A percentile compares a stretch with the other conserved stretches of the same genome.
Evolutionary conservation across 2,329 filamentous ascomycete genomes (phyloP).

Genomic region (Exserohilum turcica): DNA sequence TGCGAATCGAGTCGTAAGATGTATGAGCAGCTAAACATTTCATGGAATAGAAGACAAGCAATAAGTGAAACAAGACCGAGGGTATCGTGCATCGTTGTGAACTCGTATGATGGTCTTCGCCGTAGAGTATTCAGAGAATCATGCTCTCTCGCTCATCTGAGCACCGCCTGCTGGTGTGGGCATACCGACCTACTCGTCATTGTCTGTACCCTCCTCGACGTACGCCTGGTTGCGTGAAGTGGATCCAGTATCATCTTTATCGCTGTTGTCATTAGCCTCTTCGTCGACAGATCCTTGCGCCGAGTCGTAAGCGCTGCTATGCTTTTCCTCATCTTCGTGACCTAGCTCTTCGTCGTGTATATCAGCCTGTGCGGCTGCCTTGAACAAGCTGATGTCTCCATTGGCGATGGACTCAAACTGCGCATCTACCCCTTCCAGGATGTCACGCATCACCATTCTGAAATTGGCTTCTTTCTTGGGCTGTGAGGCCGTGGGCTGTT

Average conservation of each 20-base stretch:
- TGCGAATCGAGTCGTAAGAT: no score
- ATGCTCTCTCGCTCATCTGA: background rate
- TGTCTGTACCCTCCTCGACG: constrained; percentile 4
- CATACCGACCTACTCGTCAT: background rate
- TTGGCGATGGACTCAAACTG: constrained; percentile 31
- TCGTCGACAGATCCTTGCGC: background rate
- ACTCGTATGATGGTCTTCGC: no score
- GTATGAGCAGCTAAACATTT: no score
- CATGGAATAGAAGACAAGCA: background rate
- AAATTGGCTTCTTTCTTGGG: constrained; percentile 21
- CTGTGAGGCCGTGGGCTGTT: constrained; percentile 7
- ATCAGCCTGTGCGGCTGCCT: background rate
- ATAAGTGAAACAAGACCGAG: background rate
- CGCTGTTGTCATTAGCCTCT: background rate
- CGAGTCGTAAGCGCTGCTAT: background rate
- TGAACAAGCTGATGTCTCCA: constrained; percentile 15
- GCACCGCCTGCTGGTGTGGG: background rate
- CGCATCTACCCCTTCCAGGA: constrained; percentile 24
- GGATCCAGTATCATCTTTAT: background rate
- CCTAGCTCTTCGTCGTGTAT: background rate
- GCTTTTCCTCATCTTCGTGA: constrained; percentile 5
- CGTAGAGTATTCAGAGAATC: background rate
- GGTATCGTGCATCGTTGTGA: background rate
- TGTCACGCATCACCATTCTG: constrained; percentile 20
- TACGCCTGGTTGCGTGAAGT: background rate